Percentiles rank a stretch among this genome's conserved stretches.
These are phyloP conservation scores for Fusarium sp. DNA, from an alignment of 2,329 filamentous ascomycete genomes.

Conservation along the genomic window DNA sequence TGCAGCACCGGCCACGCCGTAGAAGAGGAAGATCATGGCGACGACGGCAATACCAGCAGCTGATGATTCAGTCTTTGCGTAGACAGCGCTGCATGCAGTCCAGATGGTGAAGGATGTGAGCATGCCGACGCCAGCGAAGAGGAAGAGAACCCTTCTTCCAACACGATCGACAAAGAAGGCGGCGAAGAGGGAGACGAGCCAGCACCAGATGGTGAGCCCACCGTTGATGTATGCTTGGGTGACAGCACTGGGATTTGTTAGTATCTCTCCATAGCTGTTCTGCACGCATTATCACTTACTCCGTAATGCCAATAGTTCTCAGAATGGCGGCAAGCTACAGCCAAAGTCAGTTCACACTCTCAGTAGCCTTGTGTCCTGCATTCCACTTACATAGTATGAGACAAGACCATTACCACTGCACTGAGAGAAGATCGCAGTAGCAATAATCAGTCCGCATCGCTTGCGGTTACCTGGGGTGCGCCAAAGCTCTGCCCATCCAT, in stretches of 20 bases:
- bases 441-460: slow-evolving; percentile 34
- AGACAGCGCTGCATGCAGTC: slow-evolving; percentile 39
- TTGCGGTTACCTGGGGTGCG: slow-evolving; percentile 36
- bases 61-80: slow-evolving; percentile 32
- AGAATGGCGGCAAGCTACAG: slow-evolving; percentile 33
- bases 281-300: background rate
- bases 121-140: slow-evolving; percentile 38
- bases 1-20: slow-evolving; percentile 35
- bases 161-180: slow-evolving; percentile 40
- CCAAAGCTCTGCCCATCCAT: slow-evolving; percentile 32
- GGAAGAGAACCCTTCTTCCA: slow-evolving; percentile 34
- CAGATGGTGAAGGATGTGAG: slow-evolving; percentile 36
- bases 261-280: rapidly evolving
- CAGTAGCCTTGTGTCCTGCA: rapidly evolving
- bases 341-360: background rate
- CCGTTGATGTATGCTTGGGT: slow-evolving; percentile 40
- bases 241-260: slow-evolving; percentile 16
- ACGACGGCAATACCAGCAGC: slow-evolving; percentile 35
- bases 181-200: slow-evolving; percentile 33
- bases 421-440: slow-evolving; percentile 34
- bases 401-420: slow-evolving; percentile 39
- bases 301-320: slow-evolving; percentile 35
- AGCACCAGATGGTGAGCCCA: slow-evolving; percentile 39
- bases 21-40: slow-evolving; percentile 41
- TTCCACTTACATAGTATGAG: slow-evolving; percentile 33